phyloP scores from a whole-genome alignment of 2,329 filamentous ascomycete species.

The Polytolypa hystricis region DNA sequence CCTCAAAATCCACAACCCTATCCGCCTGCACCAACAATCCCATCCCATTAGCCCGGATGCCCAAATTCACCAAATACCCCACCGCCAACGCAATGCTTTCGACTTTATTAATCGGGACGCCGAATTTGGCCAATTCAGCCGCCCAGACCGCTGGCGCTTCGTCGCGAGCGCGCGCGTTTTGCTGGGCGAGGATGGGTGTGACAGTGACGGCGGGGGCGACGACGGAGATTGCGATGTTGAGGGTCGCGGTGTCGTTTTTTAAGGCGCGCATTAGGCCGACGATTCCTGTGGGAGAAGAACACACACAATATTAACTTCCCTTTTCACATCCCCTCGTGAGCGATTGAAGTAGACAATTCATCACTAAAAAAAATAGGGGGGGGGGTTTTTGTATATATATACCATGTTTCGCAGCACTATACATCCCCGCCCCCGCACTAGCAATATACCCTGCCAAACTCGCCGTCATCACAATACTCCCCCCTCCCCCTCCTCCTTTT shows the following conservation, averaged over 20 bases:
- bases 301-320: too few relatives aligned
- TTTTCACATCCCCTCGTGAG: background rate
- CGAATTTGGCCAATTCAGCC: constrained; percentile 31
- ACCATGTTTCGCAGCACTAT: constrained; percentile 41
- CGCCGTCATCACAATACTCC: constrained; percentile 38
- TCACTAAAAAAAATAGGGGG: constrained; percentile 1
- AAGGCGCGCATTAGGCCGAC: constrained; percentile 41
- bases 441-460: constrained; percentile 41
- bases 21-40: constrained; percentile 38
- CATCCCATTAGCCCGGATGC: constrained; percentile 34
- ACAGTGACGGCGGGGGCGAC: constrained; percentile 41
- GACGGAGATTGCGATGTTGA: constrained; percentile 36
- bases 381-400: constrained; percentile 7
- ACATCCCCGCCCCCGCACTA: constrained; percentile 37
- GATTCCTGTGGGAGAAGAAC: constrained; percentile 25
- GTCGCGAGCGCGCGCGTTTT: constrained; percentile 16
- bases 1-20: constrained; percentile 34
- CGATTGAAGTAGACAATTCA: background rate
- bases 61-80: constrained; percentile 35
- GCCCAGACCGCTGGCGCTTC: constrained; percentile 31
- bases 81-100: constrained; percentile 36
- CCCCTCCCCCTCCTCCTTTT: constrained; percentile 25
- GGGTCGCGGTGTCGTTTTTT: constrained; percentile 38
- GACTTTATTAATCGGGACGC: constrained; percentile 38
- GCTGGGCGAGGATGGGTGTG: constrained; percentile 33